Percentiles rank a stretch among this genome's conserved stretches.
These are phyloP conservation scores for Penicillium subrubescens DNA, from an alignment of 495 filamentous ascomycete species.

Conservation along the genomic window DNA sequence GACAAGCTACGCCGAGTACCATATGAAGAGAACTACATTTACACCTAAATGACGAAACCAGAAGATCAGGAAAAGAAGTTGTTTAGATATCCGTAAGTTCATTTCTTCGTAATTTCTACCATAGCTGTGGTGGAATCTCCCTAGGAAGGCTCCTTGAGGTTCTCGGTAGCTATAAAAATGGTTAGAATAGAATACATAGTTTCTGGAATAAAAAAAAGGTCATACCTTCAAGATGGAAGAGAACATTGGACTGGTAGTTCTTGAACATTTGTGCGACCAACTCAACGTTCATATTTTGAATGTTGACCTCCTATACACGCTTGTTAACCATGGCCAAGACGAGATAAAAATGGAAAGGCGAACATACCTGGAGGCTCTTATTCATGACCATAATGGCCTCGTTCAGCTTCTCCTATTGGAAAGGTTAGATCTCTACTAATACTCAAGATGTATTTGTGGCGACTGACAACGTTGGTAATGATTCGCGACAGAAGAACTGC, in stretches of 20 bases:
- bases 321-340: conserved; percentile 1
- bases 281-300: conserved; percentile 98
- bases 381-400: conserved; percentile 92
- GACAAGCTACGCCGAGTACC: not conserved
- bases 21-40: not conserved
- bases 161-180: conserved; percentile 69
- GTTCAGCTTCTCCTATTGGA: conserved; percentile 88
- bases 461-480: conserved; percentile 89
- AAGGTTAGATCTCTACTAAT: not conserved
- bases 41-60: not conserved
- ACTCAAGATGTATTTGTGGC: not conserved
- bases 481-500: conserved; percentile 89
- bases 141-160: conserved; percentile 70
- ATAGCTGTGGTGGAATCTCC: not conserved
- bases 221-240: conserved; percentile 95
- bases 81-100: conserved; percentile 1
- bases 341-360: no score
- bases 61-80: not conserved
- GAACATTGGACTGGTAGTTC: conserved; percentile 97
- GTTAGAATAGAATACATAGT: conserved; percentile 1
- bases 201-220: not conserved
- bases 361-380: conserved; percentile 76
- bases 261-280: conserved; percentile 99
- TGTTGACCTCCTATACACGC: conserved; percentile 80
- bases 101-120: conserved; percentile 17